Evolutionary conservation across 768 basidiomycete genomes (phyloP), one percentile per base, ranked within the genome.

Genomic region (Trametes gibbosa): DNA sequence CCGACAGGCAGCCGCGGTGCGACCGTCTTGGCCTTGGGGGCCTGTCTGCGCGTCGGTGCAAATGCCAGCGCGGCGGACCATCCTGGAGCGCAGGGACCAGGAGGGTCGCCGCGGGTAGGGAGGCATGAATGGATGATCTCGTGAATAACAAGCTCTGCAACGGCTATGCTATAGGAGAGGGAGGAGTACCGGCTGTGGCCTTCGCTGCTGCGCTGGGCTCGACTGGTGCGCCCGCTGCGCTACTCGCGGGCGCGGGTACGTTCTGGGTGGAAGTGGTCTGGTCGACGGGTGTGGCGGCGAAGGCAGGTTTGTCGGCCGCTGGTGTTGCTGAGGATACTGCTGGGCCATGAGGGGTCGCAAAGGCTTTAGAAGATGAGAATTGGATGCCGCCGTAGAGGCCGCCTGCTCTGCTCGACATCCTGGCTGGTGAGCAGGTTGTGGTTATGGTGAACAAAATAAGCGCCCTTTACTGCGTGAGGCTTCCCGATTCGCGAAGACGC

Each of bases 61-160:
- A 94, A 95, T 17, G 90, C 92, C 64, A 94, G 87, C 14, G 91
- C 83, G 62, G 92, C 87, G 66, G 92, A 94, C 91, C 92, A 94
- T 73, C 85, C 91, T 92, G 81, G 64, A 67, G 63, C 35, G 71
- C 63, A 67, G 66, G 55, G 63, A 52, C 39, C 19, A 60, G 42
- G 32, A 7, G 55, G 47, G 58, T 62, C 59, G 57, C 56, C 56
- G 56, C 42, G 46, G 40, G 50, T 42, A 42, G 59, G 29, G 29
- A 32, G 68, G 67, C 69, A 68, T 69, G 66, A 48, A 68, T 54
- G 70, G 37, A 68, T 56, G 65, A 63, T 45, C 53, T 64, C 63
- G 69, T 72, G 74, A 85, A 84, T 84, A 81, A 84, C 74, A 75
- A 71, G 73, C 70, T 81, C 74, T 79, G 81, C 68, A 70, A 69